Evolutionary conservation across 176 grass and related monocot species (phyloP), one percentile per base, ranked within the genome.

Genomic region (Zoysia japonica): DNA sequence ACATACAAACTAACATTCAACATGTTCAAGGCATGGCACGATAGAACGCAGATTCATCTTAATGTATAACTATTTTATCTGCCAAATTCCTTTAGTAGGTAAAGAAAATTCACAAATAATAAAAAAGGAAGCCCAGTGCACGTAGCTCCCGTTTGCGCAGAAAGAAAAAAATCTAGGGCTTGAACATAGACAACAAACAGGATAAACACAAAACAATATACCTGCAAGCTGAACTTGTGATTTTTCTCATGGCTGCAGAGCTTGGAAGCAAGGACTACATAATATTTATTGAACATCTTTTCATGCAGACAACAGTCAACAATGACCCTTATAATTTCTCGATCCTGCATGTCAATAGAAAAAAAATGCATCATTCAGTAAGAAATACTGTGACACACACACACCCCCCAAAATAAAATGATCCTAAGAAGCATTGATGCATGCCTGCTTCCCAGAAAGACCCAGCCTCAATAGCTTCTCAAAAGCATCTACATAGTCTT

Each of bases 251-350:
- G 82, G 79, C 57, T 89, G 61, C 96, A 98, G 85, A 98, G 72
- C 78, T 98, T 98, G 67, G 92, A 94, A 61, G 88, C 96, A 36
- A 98, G 85, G 70, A 94, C 72, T 1, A 65, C 70, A 42, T 95
- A 98, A 65, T 98, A 98, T 77, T 98, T 98, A 74, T 98, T 98
- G 81, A 98, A 98, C 75, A 90, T 80, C 87, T 98, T 95, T 65
- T 95, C 92, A 70, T 95, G 96, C 66, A 95, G 74, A 90, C 96
- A 98, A 60, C 96, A 98, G 52, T 98, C 86, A 81, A 98, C 96
- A 82, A 98, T 85, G 63, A 93, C 88, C 79, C 92, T 89, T 85
- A 91, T 93, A 54, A 98, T 95, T 94, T 95, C 96, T 39, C 92
- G 83, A 80, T 98, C 96, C 90, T 95, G 68, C 74, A 48, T 65